Conservation (phyloP, 495 filamentous ascomycete genomes). For the Mytilinidion resinicola region DNA sequence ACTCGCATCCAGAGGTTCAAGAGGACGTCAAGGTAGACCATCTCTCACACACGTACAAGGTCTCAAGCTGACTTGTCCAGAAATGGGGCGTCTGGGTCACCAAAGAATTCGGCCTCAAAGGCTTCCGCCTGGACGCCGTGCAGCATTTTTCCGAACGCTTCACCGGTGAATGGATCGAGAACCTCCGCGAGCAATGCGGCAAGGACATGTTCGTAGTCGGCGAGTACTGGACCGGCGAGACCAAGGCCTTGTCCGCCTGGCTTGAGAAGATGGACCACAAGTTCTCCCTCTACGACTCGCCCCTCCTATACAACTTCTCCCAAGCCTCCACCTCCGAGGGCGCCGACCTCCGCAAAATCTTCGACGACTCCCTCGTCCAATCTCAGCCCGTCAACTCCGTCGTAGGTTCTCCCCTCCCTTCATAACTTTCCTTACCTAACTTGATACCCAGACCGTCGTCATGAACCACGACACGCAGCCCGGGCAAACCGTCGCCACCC, state of each 20-base stretch:
- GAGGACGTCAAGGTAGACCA: constrained; percentile 47
- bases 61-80: background rate
- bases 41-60: background rate
- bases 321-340: constrained; percentile 44
- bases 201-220: constrained; percentile 61
- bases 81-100: constrained; percentile 64
- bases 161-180: constrained; percentile 51
- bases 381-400: constrained; percentile 57
- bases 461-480: constrained; percentile 41
- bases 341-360: constrained; percentile 56
- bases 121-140: constrained; percentile 68
- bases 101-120: constrained; percentile 50
- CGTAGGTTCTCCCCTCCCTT: constrained; percentile 48
- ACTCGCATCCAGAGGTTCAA: constrained; percentile 57
- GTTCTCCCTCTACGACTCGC: constrained; percentile 60
- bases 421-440: background rate
- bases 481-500: constrained; percentile 37
- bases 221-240: constrained; percentile 65
- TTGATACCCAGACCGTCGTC: constrained; percentile 27
- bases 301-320: constrained; percentile 60
- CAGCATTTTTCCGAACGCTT: constrained; percentile 66
- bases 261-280: constrained; percentile 54
- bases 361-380: constrained; percentile 55
- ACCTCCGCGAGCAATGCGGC: constrained; percentile 45
- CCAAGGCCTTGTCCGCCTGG: constrained; percentile 49